Evolutionary conservation across 2,329 filamentous ascomycete genomes (phyloP).

Genomic region (Diaporthe sp.): DNA sequence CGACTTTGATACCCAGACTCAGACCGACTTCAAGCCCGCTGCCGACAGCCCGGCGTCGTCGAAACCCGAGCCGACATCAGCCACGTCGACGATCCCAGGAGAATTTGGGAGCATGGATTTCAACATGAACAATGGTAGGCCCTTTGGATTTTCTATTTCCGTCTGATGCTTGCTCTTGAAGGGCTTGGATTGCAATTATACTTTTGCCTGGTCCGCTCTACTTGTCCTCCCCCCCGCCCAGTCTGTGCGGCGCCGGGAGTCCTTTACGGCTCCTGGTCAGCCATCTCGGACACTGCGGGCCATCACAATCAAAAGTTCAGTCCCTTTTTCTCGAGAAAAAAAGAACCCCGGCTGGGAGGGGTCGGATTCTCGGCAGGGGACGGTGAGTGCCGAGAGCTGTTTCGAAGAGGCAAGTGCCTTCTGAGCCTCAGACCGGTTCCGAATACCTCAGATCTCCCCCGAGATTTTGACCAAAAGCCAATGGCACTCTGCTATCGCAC

Average conservation of each 20-base stretch:
- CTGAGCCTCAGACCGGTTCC: slow-evolving; percentile 16
- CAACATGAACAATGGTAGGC: slow-evolving; percentile 44
- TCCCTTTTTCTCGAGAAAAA: not conserved
- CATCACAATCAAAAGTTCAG: not conserved
- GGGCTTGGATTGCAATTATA: not conserved
- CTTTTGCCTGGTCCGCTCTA: not conserved
- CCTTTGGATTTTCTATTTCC: slow-evolving; percentile 23
- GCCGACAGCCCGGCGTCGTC: slow-evolving; percentile 54
- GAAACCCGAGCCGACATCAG: slow-evolving; percentile 54
- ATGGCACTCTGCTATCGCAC: slow-evolving; percentile 33
- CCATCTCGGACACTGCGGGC: not conserved
- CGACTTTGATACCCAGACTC: slow-evolving; percentile 79
- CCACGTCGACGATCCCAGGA: slow-evolving; percentile 56
- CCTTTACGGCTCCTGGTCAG: not conserved
- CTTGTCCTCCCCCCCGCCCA: not conserved
- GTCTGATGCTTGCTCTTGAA: not conserved
- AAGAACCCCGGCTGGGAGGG: not conserved
- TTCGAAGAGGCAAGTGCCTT: slow-evolving; percentile 34
- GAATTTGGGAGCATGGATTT: slow-evolving; percentile 66
- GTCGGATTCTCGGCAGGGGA: slow-evolving; percentile 10
- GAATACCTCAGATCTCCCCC: not conserved
- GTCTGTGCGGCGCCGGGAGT: not conserved
- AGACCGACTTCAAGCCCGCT: slow-evolving; percentile 65
- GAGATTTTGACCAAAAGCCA: slow-evolving; percentile 1
- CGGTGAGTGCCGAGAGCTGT: slow-evolving; percentile 16